phyloP scores from a whole-genome alignment of 805 yeast genomes.

The Ogataea zsoltii region DNA sequence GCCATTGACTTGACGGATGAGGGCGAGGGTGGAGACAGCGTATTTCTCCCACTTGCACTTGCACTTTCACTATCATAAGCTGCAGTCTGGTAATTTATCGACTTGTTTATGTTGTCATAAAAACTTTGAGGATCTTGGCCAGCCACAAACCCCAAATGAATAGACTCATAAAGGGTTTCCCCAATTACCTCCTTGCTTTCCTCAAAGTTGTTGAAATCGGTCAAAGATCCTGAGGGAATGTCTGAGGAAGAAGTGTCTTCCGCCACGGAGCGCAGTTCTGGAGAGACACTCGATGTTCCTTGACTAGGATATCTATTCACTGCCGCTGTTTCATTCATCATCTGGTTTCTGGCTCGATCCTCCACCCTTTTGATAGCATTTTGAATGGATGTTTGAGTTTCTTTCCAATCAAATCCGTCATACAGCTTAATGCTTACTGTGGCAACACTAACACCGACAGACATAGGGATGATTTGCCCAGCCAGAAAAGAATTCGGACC shows the following conservation, averaged over 20 bases:
- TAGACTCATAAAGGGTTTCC: constrained; percentile 75
- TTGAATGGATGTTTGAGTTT: constrained; percentile 65
- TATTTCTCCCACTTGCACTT: constrained; percentile 12
- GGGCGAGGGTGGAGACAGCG: constrained; percentile 13
- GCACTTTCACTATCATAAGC: constrained; percentile 6
- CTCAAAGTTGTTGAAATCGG: constrained; percentile 17
- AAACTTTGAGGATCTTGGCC: constrained; percentile 47
- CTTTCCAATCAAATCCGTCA: constrained; percentile 94
- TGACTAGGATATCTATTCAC: neutral
- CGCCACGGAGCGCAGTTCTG: neutral
- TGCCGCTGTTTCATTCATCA: constrained; percentile 1
- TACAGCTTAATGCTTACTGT: constrained; percentile 51
- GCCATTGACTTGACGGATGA: constrained; percentile 16
- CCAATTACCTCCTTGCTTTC: constrained; percentile 42
- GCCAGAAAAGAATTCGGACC: constrained; percentile 1
- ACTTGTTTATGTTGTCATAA: constrained; percentile 53
- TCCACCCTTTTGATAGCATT: constrained; percentile 68
- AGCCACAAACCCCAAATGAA: constrained; percentile 63
- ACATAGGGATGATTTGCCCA: constrained; percentile 29
- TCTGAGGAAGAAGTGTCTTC: constrained; percentile 1
- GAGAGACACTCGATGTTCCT: neutral
- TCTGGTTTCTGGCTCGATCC: constrained; percentile 37
- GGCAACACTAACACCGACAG: constrained; percentile 36
- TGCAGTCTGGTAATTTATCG: constrained; percentile 18
- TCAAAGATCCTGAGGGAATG: neutral